phyloP scores from a whole-genome alignment of 1,139 yeast species.

The Groenewaldozyma auringiensis region DNA sequence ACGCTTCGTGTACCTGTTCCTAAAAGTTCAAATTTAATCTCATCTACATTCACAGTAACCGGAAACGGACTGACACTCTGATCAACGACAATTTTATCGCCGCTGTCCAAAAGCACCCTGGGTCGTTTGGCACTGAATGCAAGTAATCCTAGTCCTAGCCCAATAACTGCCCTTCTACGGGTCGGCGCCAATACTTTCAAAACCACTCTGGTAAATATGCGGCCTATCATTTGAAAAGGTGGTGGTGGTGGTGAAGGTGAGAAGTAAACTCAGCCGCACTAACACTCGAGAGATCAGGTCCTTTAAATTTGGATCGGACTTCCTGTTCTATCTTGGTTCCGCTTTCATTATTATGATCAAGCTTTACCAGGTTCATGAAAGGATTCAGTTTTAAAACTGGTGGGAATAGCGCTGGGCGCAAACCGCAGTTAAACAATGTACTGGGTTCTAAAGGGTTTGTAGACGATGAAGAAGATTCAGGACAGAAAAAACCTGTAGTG shows the following conservation, averaged over 20 bases:
- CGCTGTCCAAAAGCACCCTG: no score
- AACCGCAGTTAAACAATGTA: background rate
- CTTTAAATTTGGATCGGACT: no score
- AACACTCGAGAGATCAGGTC: no score
- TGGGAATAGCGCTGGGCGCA: background rate
- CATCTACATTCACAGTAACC: conserved; percentile 18
- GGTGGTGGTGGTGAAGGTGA: no score
- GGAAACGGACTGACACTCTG: conserved; percentile 29
- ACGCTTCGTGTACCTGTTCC: conserved; percentile 82
- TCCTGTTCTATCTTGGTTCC: background rate
- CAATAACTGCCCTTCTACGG: no score
- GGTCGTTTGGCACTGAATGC: no score
- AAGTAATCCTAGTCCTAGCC: no score
- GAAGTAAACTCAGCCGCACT: no score
- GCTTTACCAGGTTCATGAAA: no score
- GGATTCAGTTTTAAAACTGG: conserved; percentile 13
- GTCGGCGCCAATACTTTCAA: no score
- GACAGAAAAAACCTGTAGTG: background rate
- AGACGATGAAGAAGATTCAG: background rate
- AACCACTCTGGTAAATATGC: no score
- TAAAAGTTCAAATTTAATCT: conserved; percentile 41
- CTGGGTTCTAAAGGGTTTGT: background rate
- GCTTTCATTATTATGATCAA: background rate
- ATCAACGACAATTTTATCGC: background rate
- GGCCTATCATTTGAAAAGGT: no score